Percentiles rank a stretch among this genome's conserved stretches.
These are phyloP conservation scores for Rhynchosporium graminicola DNA, from an alignment of 2,329 filamentous ascomycete species.

Conservation along the genomic window DNA sequence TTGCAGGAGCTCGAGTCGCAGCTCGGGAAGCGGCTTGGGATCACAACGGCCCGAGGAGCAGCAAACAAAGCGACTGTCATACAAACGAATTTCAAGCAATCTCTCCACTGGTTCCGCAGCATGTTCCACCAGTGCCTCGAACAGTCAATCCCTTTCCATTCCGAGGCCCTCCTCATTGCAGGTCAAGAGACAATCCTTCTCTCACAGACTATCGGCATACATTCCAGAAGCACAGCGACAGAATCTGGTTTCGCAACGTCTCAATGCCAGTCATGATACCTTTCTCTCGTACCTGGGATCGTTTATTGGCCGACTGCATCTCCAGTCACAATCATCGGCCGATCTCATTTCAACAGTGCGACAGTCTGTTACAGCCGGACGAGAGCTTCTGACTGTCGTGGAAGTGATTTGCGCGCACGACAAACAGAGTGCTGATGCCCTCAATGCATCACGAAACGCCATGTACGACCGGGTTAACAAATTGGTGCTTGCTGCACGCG, in stretches of 20 bases:
- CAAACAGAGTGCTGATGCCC: conserved; percentile 62
- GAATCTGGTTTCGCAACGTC: conserved; percentile 79
- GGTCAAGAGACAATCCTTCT: conserved; percentile 38
- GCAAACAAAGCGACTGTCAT: conserved; percentile 37
- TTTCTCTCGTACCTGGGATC: conserved; percentile 90
- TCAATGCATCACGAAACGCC: conserved; percentile 68
- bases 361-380: conserved; percentile 80
- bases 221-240: conserved; percentile 63
- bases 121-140: conserved; percentile 5
- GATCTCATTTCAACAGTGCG: conserved; percentile 82
- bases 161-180: conserved; percentile 30
- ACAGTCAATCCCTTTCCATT: conserved; percentile 33
- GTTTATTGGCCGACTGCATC: conserved; percentile 85
- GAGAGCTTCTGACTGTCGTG: conserved; percentile 75
- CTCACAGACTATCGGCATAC: conserved; percentile 77
- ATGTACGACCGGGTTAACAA: conserved; percentile 82
- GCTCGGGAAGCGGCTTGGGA: conserved; percentile 37
- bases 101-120: conserved; percentile 29
- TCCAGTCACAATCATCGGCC: conserved; percentile 87
- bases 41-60: conserved; percentile 34
- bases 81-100: conserved; percentile 35
- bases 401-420: conserved; percentile 82
- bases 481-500: conserved; percentile 77
- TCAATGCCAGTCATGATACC: conserved; percentile 78
- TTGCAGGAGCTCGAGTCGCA: conserved; percentile 37